Evolutionary conservation across 306 rosid species (phyloP).

Genomic region (Vicia sativa): DNA sequence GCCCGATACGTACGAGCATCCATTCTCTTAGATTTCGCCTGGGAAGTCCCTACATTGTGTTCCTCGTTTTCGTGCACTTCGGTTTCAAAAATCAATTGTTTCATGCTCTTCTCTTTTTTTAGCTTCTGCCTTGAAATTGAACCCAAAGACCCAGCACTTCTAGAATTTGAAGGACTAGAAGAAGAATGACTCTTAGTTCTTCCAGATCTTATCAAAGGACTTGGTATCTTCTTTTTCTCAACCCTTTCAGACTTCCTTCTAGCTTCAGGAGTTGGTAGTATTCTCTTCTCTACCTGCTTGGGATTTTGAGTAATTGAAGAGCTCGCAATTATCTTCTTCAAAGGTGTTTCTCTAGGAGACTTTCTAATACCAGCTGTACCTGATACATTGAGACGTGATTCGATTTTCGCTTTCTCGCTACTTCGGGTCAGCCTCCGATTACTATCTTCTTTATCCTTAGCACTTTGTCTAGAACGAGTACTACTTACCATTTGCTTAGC

Average conservation of each 20-base stretch:
- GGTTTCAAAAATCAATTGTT: slow-evolving; percentile 49
- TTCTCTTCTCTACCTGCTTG: slow-evolving; percentile 46
- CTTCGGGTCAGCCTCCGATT: slow-evolving; percentile 39
- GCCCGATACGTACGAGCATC: slow-evolving; percentile 52
- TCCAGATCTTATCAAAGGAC: slow-evolving; percentile 62
- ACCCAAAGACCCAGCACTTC: slow-evolving; percentile 47
- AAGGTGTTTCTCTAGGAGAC: slow-evolving; percentile 53
- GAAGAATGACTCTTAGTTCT: slow-evolving; percentile 46
- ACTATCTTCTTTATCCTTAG: slow-evolving; percentile 49
- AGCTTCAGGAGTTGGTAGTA: slow-evolving; percentile 36
- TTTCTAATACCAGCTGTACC: slow-evolving; percentile 56
- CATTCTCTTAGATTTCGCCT: slow-evolving; percentile 43
- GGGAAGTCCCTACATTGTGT: slow-evolving; percentile 32
- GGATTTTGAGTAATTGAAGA: slow-evolving; percentile 51
- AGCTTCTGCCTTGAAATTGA: slow-evolving; percentile 41
- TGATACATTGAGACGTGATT: slow-evolving; percentile 33
- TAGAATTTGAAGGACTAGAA: slow-evolving; percentile 52
- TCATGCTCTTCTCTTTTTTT: slow-evolving; percentile 56
- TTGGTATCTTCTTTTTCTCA: slow-evolving; percentile 51
- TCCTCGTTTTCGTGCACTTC: slow-evolving; percentile 46
- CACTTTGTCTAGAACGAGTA: slow-evolving; percentile 51
- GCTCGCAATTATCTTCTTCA: slow-evolving; percentile 42
- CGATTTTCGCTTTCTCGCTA: slow-evolving; percentile 43
- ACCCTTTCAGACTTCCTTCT: slow-evolving; percentile 45
- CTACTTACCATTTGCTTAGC: slow-evolving; percentile 58